Evolutionary conservation across 1,139 yeast genomes (phyloP).

Genomic region (Casaregolazyma suthepensis): DNA sequence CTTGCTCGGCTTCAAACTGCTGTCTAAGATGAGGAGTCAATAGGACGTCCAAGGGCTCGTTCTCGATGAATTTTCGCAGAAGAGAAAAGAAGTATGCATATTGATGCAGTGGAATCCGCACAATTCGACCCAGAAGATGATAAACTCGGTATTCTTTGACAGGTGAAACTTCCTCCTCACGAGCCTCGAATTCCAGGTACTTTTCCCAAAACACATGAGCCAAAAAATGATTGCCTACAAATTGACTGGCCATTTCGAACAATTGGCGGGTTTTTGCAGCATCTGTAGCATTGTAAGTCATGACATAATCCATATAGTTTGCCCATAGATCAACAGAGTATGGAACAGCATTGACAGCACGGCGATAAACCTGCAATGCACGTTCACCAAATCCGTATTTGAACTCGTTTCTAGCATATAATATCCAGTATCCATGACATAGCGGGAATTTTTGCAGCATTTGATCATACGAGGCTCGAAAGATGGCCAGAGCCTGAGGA

Average conservation of each 20-base stretch:
- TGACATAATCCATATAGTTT: constrained; percentile 51
- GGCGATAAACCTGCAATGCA: constrained; percentile 47
- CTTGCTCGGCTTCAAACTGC: constrained; percentile 28
- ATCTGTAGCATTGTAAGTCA: constrained; percentile 29
- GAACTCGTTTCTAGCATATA: constrained; percentile 64
- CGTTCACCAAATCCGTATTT: constrained; percentile 48
- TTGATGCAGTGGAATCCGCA: constrained; percentile 74
- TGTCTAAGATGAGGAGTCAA: constrained; percentile 23
- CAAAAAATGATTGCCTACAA: constrained; percentile 68
- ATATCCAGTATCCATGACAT: constrained; percentile 73
- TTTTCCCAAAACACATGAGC: constrained; percentile 70
- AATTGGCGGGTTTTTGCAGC: constrained; percentile 24
- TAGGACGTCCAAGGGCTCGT: constrained; percentile 23
- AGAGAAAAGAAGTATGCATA: constrained; percentile 50
- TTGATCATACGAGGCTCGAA: constrained; percentile 48
- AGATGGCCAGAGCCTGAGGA: constrained; percentile 35
- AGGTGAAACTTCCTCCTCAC: constrained; percentile 9
- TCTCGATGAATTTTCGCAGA: constrained; percentile 22
- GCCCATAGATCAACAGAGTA: constrained; percentile 63
- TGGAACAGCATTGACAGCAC: constrained; percentile 49
- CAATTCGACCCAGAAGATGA: constrained; percentile 48
- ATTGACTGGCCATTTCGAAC: constrained; percentile 57
- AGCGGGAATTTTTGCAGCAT: constrained; percentile 61
- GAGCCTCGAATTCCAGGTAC: constrained; percentile 52
- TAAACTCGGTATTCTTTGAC: constrained; percentile 28